Percentiles rank a stretch among this genome's conserved stretches.
These are phyloP conservation scores for Acanthamoeba sp. DNA, from an alignment of 208 protist genomes.

Conservation along the genomic window DNA sequence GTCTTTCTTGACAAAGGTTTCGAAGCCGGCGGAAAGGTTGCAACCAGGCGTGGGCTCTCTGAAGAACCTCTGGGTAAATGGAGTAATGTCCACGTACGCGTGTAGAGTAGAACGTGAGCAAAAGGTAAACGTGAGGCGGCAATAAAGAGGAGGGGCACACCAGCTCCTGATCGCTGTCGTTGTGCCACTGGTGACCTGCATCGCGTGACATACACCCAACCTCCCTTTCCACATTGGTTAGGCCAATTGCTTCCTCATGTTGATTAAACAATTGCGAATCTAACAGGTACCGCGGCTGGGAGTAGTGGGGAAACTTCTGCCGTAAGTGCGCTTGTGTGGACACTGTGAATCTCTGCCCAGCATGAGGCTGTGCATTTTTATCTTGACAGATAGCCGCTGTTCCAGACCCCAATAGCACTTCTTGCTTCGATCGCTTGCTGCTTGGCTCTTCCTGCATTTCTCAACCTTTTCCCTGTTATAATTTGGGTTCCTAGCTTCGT, in stretches of 20 bases:
- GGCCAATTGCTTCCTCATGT: background rate
- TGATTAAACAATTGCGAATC: background rate
- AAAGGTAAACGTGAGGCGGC: too few species aligned
- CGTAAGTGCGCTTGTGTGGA: background rate
- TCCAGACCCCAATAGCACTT: too few species aligned
- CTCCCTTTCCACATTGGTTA: background rate
- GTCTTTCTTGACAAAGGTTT: constrained; percentile 37
- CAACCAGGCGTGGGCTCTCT: background rate
- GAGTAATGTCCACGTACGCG: background rate
- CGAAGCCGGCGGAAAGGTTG: background rate
- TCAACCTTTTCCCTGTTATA: too few species aligned
- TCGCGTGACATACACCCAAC: constrained; percentile 51
- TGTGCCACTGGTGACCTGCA: background rate
- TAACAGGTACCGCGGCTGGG: background rate
- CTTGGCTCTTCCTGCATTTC: background rate
- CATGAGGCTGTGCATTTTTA: too few species aligned
- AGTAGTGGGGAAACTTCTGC: background rate
- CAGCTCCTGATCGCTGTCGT: constrained; percentile 25
- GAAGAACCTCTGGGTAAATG: background rate
- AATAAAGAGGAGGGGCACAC: background rate
- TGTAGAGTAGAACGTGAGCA: background rate
- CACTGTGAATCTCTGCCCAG: background rate
- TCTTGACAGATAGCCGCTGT: background rate
- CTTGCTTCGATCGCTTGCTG: background rate
- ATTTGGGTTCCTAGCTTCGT: too few species aligned